Evolutionary conservation across 2,329 filamentous ascomycete genomes (phyloP), one percentile per base, ranked within the genome.

Genomic region (Cladosporium sp.): DNA sequence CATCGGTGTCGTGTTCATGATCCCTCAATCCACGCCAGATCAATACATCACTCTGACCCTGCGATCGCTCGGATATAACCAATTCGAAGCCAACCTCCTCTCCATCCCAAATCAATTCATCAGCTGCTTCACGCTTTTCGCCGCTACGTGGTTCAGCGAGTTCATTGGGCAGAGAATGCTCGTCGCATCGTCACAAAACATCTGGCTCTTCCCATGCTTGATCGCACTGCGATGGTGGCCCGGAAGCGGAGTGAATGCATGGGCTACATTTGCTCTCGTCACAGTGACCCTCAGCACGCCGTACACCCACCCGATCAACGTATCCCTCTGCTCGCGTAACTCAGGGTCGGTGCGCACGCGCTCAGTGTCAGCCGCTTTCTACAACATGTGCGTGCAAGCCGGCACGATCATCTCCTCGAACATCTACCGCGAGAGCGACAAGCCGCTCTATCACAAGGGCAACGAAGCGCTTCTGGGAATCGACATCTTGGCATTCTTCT

Each of bases 141-240:
- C 71, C 36, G 66, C 78, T 13, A 78, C 78, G 0, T 75, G 74
- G 66, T 60, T 78, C 4, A 78, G 77, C 1, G 77, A 80, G 36
- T 71, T 70, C 25, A 66, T 78, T 57, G 77, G 78, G 74, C 65
- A 76, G 58, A 73, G 78, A 1, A 69, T 78, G 2, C 68, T 83
- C 1, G 71, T 80, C 13, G 70, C 77, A 15, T 73, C 80, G 35
- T 71, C 78, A 3, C 80, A 77, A 39, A 71, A 85, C 57, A 62
- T 87, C 7, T 88, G 85, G 85, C 74, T 78, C 2, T 71, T 88
- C 3, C 84, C 84, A 0, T 82, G 83, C 60, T 65, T 88, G 35
- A 68, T 86, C 28, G 77, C 79, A 0, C 71, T 85, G 3, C 71
- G 70, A 62, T 76, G 61, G 54, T 80, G 78, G 75, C 74, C 75